Evolutionary conservation across 2,329 filamentous ascomycete species (phyloP), one percentile per base, ranked within the genome.

Genomic region (Xylaria sp.): DNA sequence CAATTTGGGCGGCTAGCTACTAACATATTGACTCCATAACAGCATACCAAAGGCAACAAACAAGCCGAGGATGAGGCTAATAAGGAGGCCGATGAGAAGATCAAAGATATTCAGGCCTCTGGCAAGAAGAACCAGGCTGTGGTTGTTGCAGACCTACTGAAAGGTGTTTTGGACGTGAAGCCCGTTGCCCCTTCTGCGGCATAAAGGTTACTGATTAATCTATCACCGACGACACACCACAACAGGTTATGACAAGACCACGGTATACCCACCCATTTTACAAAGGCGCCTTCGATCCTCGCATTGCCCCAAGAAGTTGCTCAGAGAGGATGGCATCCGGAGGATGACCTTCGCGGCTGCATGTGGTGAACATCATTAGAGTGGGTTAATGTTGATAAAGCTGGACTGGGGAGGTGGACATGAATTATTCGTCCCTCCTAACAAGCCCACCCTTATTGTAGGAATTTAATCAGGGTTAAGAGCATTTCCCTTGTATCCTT

Each of bases 31-130:
- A 55, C 6, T 23, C 31, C 12, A n/a, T 5, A 31, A 55, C 23
- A 98, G 95, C 95, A 99, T 84, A 91, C 92, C 77, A 93, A 93
- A 81, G 94, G 94, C 78, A 98, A 98, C 87, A 85, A 87, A 80
- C 89, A 91, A 75, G 92, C 92, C 73, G 92, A 95, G 80, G 88
- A 90, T 72, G 90, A 94, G 77, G 93, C 94, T 74, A 89, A 90
- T 82, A 91, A 91, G 83, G 93, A 95, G 73, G 92, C 92, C 63
- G 93, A 97, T 70, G 86, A 82, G 76, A 91, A 97, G 83, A 90
- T 98, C 76, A 87, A 90, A 81, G 90, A 92, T 81, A 98, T 98
- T 80, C 88, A 92, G 80, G 87, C 86, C 65, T 90, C 93, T 41
- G 95, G 94, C 71, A 88, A 92, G 81, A 92, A 94, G 86, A 89